phyloP scores from a whole-genome alignment of 1,139 yeast genomes.

The Arxiozyma slooffiae region DNA sequence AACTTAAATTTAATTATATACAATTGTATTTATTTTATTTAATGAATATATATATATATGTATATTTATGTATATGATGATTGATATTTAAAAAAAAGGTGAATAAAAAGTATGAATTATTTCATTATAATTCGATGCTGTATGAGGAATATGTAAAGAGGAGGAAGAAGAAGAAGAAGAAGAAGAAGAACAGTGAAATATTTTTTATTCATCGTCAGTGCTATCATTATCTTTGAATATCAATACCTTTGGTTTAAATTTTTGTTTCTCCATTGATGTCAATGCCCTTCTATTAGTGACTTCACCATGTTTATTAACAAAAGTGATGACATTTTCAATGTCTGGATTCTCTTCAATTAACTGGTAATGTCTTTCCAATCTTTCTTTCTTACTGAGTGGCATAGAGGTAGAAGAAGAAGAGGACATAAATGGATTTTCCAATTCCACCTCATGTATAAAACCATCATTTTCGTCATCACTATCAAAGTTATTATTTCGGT shows the following conservation, averaged over 20 bases:
- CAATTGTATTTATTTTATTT: too few species aligned
- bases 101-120: too few species aligned
- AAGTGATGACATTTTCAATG: constrained; percentile 16
- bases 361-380: constrained; percentile 11
- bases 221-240: constrained; percentile 4
- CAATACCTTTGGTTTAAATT: constrained; percentile 17
- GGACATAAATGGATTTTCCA: constrained; percentile 19
- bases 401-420: constrained; percentile 6
- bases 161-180: too few species aligned
- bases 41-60: background rate
- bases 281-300: constrained; percentile 12
- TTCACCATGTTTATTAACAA: constrained; percentile 19
- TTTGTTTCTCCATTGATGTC: constrained; percentile 12
- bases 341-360: constrained; percentile 18
- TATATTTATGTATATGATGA: too few species aligned
- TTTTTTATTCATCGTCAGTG: background rate
- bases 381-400: constrained; percentile 10
- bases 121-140: too few species aligned
- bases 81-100: too few species aligned
- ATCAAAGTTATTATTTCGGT: too few species aligned
- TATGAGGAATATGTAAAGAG: background rate
- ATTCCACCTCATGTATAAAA: background rate
- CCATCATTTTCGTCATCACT: constrained; percentile 8
- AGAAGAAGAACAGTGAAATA: background rate
- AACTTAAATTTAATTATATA: too few species aligned